phyloP scores from a whole-genome alignment of 176 grass and related monocot genomes.

The Avena atlantica region DNA sequence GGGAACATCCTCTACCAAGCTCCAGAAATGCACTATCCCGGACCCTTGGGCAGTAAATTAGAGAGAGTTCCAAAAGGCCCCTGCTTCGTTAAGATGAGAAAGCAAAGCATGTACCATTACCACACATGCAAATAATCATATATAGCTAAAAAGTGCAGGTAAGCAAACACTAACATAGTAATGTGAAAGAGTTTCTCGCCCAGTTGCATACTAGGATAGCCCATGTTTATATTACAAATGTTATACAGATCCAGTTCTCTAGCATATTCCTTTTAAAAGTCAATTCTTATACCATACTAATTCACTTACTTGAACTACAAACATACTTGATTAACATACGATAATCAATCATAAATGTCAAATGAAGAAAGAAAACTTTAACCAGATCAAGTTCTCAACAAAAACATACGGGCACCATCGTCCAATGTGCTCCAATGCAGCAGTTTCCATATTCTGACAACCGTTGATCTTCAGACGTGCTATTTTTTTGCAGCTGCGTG shows the following conservation, averaged over 20 bases:
- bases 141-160: constrained; percentile 2
- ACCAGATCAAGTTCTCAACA: constrained; percentile 33
- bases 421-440: constrained; percentile 79
- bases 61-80: constrained; percentile 74
- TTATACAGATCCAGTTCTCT: constrained; percentile 17
- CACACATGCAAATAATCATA: neutral
- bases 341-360: constrained; percentile 18
- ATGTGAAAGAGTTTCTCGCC: neutral
- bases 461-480: constrained; percentile 83
- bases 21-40: constrained; percentile 81
- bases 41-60: constrained; percentile 86
- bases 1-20: constrained; percentile 82
- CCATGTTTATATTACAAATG: neutral
- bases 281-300: constrained; percentile 5
- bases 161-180: neutral
- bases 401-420: constrained; percentile 84
- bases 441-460: constrained; percentile 85
- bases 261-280: neutral
- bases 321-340: constrained; percentile 1
- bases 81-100: constrained; percentile 55
- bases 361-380: constrained; percentile 25
- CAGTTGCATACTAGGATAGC: constrained; percentile 8
- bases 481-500: constrained; percentile 77
- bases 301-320: constrained; percentile 40
- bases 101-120: neutral